Base-by-base conservation (phyloP, 148 eudicot species). In the Pouteria glomerata region DNA sequence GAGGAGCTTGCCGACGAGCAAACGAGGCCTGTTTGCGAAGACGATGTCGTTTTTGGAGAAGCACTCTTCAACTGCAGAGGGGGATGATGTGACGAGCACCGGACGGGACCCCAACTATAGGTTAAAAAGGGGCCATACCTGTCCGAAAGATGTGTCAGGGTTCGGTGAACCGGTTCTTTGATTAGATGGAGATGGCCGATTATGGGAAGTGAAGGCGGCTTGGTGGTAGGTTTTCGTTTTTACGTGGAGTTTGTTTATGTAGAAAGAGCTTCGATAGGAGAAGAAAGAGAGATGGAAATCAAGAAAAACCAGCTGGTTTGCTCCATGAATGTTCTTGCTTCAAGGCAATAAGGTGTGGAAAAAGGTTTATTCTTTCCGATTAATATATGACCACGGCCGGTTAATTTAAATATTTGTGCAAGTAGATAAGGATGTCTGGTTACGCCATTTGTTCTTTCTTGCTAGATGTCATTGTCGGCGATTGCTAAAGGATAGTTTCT, bases 131-230 rank as follows among this genome's bases (percentile, higher is more conserved):
- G 34, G 3, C 70, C 76, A 1, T 63, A 42, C 30, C 26, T 42
- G 23, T 29, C 1, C 2, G 55, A 52, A 16, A 73, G 60, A 0
- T 10, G 10, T 42, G 55, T 34, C 23, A 74, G 57, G 0, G 71
- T 35, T 6, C 51, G 65, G 60, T 74, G 71, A 0, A 67, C 19
- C 33, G 70, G 51, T 27, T 39, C 23, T 48, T 55, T 55, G 1
- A 64, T 24, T 16, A 64, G 70, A 19, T 73, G 76, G 63, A 64
- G 70, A 29, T 73, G 76, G 33, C 76, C 70, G 35, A 73, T 65
- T 1, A 73, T 11, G 11, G 76, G 76, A 16, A 73, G 16, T 3
- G 53, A 11, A 18, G 24, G 76, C 0, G 76, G 70, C 56, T 65
- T 4, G 76, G 70, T 4, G 70, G 76, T 7, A 42, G 55, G 12